These are phyloP conservation scores for Blastobotrys indianensis DNA, from an alignment of 1,139 yeast genomes.

Conservation along the genomic window DNA sequence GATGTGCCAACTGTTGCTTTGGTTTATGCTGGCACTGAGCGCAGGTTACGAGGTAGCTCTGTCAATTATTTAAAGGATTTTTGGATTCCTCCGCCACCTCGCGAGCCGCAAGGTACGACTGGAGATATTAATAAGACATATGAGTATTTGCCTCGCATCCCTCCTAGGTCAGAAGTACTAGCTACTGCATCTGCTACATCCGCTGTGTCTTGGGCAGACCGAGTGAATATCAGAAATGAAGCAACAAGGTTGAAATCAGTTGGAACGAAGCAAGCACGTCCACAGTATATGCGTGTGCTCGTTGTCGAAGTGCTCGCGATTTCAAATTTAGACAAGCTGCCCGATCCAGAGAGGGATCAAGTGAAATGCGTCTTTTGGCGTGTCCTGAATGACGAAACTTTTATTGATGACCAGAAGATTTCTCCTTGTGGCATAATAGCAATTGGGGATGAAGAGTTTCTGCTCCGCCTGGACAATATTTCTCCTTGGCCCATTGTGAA, in stretches of 20 bases:
- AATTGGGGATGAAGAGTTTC: constrained; percentile 16
- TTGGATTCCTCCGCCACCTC: neutral
- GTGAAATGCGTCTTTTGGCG: constrained; percentile 59
- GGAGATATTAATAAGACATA: neutral
- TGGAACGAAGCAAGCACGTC: too few relatives aligned
- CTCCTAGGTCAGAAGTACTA: too few relatives aligned
- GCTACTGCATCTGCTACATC: too few relatives aligned
- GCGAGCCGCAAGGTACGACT: too few relatives aligned
- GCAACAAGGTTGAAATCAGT: neutral
- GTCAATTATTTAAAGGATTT: constrained; percentile 4
- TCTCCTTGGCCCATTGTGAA: constrained; percentile 30
- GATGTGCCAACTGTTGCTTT: constrained; percentile 54
- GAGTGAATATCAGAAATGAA: constrained; percentile 3
- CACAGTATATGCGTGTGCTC: constrained; percentile 44
- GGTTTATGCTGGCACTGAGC: constrained; percentile 54
- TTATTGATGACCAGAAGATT: constrained; percentile 15
- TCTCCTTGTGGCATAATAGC: constrained; percentile 21
- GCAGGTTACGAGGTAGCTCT: neutral
- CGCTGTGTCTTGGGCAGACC: constrained; percentile 13
- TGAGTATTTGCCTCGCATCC: too few relatives aligned
- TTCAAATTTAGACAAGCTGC: constrained; percentile 45
- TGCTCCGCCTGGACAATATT: constrained; percentile 13
- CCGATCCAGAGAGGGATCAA: constrained; percentile 63
- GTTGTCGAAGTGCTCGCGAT: constrained; percentile 63
- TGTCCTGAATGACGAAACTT: constrained; percentile 23